phyloP scores from a whole-genome alignment of 352 stramenopile genomes.

The Thalassiosira mediterranea region DNA sequence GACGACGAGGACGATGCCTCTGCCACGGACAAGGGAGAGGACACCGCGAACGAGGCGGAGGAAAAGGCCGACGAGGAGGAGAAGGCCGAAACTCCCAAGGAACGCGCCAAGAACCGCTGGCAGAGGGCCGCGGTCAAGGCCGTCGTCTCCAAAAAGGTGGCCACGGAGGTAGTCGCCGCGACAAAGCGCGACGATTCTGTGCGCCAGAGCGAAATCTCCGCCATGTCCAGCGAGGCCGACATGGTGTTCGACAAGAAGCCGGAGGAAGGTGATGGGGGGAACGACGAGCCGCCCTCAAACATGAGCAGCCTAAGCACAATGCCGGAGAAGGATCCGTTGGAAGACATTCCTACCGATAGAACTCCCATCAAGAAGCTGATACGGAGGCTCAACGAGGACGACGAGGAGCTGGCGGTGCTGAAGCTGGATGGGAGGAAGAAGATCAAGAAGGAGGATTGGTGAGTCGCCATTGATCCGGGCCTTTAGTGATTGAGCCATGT shows the following conservation, averaged over 20 bases:
- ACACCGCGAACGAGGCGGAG: neutral
- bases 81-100: neutral
- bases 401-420: slow-evolving; percentile 33
- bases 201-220: neutral
- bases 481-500: too few relatives aligned
- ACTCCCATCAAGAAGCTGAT: slow-evolving; percentile 38
- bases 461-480: too few relatives aligned
- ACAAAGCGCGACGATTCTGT: neutral
- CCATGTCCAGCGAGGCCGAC: neutral
- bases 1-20: slow-evolving; percentile 13
- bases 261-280: neutral
- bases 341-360: slow-evolving; percentile 9
- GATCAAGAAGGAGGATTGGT: slow-evolving; percentile 13
- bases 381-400: slow-evolving; percentile 33
- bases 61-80: neutral
- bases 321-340: slow-evolving; percentile 2
- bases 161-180: neutral
- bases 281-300: neutral
- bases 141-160: slow-evolving; percentile 11
- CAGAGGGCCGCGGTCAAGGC: slow-evolving; percentile 19
- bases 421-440: slow-evolving; percentile 44
- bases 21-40: neutral
- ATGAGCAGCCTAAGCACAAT: neutral
- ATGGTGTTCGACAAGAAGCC: neutral
- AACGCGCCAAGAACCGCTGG: slow-evolving; percentile 13